Evolutionary conservation across 352 stramenopile genomes (phyloP).

Genomic region (Pythium aristosporum): DNA sequence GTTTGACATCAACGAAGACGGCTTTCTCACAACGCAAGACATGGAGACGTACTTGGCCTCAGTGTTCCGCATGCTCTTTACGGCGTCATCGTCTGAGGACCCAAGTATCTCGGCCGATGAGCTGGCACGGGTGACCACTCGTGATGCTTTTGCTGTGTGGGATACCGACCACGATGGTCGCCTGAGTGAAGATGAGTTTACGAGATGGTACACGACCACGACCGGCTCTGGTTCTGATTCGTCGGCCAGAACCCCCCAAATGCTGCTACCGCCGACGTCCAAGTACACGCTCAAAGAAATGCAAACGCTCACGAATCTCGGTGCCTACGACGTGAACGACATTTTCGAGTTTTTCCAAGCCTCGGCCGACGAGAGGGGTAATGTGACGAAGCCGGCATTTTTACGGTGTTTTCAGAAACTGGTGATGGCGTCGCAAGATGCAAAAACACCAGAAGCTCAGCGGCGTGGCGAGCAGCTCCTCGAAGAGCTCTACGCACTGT

Average conservation of each 20-base stretch:
- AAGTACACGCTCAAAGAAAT: conserved; percentile 65
- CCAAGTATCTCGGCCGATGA: conserved; percentile 56
- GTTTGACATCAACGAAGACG: conserved; percentile 88
- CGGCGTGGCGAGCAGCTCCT: conserved; percentile 49
- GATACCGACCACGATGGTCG: conserved; percentile 67
- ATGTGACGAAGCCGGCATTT: conserved; percentile 64
- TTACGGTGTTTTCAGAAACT: conserved; percentile 69
- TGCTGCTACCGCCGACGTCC: conserved; percentile 31
- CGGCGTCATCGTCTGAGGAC: conserved; percentile 38
- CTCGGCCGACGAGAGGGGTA: conserved; percentile 59
- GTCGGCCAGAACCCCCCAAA: neutral
- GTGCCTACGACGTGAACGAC: conserved; percentile 81
- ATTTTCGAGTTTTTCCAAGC: conserved; percentile 87
- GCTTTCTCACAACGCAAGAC: conserved; percentile 77
- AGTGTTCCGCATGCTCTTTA: conserved; percentile 83
- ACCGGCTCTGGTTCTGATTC: neutral
- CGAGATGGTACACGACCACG: conserved; percentile 67
- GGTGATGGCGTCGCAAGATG: conserved; percentile 23
- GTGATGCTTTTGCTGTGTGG: conserved; percentile 59
- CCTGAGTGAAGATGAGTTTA: conserved; percentile 84
- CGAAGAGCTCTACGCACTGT: conserved; percentile 76
- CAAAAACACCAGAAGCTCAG: conserved; percentile 38
- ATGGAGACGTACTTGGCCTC: conserved; percentile 87
- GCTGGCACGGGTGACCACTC: conserved; percentile 64
- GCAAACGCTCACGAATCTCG: conserved; percentile 77